Conservation (phyloP, 768 basidiomycete genomes). For the Stropharia rugosoannulata region DNA sequence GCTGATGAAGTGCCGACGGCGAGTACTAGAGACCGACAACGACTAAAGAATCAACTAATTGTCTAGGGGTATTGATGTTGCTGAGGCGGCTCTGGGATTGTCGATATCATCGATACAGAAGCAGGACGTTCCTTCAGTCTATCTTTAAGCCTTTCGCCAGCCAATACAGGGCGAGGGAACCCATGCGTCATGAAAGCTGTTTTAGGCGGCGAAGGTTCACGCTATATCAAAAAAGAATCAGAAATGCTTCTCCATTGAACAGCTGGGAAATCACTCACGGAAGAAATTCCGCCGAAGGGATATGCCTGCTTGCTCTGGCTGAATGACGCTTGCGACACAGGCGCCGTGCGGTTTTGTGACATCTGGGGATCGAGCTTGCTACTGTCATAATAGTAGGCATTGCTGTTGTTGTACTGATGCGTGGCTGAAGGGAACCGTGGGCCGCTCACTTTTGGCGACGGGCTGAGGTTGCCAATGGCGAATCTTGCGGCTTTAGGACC, state of each 20-base stretch:
- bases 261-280: constrained; percentile 14
- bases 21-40: neutral
- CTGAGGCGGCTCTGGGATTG: constrained; percentile 6
- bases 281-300: constrained; percentile 19
- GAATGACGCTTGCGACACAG: constrained; percentile 20
- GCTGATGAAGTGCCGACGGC: constrained; percentile 1
- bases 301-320: constrained; percentile 14
- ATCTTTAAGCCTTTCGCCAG: constrained; percentile 27
- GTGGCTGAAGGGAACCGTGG: constrained; percentile 19
- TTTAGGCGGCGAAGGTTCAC: constrained; percentile 13
- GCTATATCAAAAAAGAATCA: neutral
- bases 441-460: constrained; percentile 19
- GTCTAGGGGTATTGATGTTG: neutral
- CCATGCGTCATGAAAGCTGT: constrained; percentile 26
- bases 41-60: neutral
- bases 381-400: neutral
- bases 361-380: neutral
- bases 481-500: constrained; percentile 9
- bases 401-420: constrained; percentile 13
- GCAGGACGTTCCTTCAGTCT: constrained; percentile 27
- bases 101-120: constrained; percentile 18
- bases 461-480: constrained; percentile 10
- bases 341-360: constrained; percentile 21
- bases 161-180: constrained; percentile 27
- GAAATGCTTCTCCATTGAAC: neutral